Evolutionary conservation across 2,329 filamentous ascomycete genomes (phyloP).

Genomic region (Talaromyces sp.): DNA sequence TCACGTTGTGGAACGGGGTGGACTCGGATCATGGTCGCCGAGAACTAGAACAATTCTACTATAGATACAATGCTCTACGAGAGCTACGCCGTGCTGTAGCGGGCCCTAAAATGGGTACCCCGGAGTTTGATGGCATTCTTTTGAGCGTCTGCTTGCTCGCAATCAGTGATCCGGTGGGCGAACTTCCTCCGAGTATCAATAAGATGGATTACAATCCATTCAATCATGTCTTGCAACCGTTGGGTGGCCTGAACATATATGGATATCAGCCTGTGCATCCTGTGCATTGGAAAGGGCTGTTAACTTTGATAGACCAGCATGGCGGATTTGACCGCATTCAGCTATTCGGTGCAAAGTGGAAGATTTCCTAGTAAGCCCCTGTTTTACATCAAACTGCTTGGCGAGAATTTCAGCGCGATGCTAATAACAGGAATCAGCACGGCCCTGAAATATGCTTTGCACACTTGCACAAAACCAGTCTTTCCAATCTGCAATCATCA

Average conservation of each 20-base stretch:
- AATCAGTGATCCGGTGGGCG: slow-evolving; percentile 16
- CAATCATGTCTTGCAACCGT: slow-evolving; percentile 3
- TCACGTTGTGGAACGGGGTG: slow-evolving; percentile 11
- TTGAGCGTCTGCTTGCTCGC: slow-evolving; percentile 17
- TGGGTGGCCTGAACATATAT: slow-evolving; percentile 18
- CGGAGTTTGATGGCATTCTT: slow-evolving; percentile 5
- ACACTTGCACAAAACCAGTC: slow-evolving; percentile 15
- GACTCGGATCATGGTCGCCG: neutral
- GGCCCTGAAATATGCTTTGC: slow-evolving; percentile 16
- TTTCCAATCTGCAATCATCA: slow-evolving; percentile 15
- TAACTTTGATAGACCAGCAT: slow-evolving; percentile 15
- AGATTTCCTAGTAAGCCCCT: slow-evolving; percentile 15
- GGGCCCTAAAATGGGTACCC: neutral
- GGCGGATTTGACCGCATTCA: slow-evolving; percentile 16
- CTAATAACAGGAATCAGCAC: slow-evolving; percentile 5
- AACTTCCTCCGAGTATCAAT: slow-evolving; percentile 2
- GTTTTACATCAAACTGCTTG: neutral
- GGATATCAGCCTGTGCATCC: slow-evolving; percentile 16
- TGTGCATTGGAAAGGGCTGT: slow-evolving; percentile 15
- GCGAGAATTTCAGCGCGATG: neutral
- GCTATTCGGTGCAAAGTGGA: slow-evolving; percentile 13
- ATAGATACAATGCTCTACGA: slow-evolving; percentile 15
- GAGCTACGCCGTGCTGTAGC: slow-evolving; percentile 12
- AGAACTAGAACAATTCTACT: slow-evolving; percentile 9
- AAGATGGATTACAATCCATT: slow-evolving; percentile 18